A percentile compares a stretch with the other conserved stretches of the same genome.
phyloP scores from a whole-genome alignment of 257 asterid genomes.

The Solanum medicagineum region DNA sequence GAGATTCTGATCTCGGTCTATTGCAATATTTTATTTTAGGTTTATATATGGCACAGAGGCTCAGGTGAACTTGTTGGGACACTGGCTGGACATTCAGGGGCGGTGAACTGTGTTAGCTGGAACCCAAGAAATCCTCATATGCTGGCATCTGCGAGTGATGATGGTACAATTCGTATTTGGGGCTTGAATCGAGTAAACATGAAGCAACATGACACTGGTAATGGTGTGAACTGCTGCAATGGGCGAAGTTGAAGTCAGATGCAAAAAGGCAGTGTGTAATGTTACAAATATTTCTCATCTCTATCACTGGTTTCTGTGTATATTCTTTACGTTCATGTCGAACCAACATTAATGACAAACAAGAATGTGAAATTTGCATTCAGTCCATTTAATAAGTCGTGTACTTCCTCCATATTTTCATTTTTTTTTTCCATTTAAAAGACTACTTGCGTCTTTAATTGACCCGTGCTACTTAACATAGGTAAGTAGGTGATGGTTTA shows the following conservation, averaged over 20 bases:
- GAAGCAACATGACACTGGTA: constrained; percentile 20
- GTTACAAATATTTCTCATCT: constrained; percentile 6
- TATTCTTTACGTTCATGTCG: constrained; percentile 30
- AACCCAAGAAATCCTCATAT: constrained; percentile 72
- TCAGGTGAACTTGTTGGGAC: constrained; percentile 54
- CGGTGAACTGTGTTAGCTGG: constrained; percentile 91
- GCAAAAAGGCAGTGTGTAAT: background rate
- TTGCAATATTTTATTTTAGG: constrained; percentile 28
- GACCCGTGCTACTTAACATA: background rate
- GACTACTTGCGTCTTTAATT: background rate
- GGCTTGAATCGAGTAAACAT: constrained; percentile 48
- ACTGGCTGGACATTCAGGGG: constrained; percentile 63
- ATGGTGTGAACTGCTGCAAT: constrained; percentile 61
- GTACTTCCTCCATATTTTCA: background rate
- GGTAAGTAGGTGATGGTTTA: background rate
- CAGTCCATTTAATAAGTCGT: constrained; percentile 16
- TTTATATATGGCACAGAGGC: constrained; percentile 71
- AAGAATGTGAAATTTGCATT: constrained; percentile 45
- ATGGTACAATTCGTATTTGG: constrained; percentile 78
- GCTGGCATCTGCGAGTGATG: constrained; percentile 92
- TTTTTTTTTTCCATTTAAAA: background rate
- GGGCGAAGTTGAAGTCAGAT: constrained; percentile 44
- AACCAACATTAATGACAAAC: constrained; percentile 17
- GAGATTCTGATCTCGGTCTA: background rate
- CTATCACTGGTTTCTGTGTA: constrained; percentile 41